Percentiles rank a stretch among this genome's conserved stretches.
Conservation (phyloP, 2,329 filamentous ascomycete species). For the Mariannaea sp. region DNA sequence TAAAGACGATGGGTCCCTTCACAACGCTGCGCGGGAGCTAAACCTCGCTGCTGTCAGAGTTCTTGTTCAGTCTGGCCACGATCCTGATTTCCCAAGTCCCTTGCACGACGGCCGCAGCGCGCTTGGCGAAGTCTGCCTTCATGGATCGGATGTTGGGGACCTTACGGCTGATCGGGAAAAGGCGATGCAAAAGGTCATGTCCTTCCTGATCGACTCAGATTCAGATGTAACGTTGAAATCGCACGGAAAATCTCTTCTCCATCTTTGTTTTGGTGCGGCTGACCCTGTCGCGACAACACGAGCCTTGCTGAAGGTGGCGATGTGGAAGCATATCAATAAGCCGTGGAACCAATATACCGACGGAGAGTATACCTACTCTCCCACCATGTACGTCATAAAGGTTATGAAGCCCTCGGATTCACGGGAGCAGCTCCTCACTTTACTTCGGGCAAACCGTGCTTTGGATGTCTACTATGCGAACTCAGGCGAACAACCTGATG, state of each 20-base stretch:
- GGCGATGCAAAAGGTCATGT: constrained; percentile 61
- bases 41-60: constrained; percentile 61
- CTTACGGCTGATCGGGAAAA: constrained; percentile 55
- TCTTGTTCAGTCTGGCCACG: constrained; percentile 63
- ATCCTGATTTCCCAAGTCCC: constrained; percentile 67
- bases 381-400: constrained; percentile 64
- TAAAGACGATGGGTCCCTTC: constrained; percentile 68
- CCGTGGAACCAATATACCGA: constrained; percentile 60
- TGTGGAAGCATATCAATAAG: constrained; percentile 69
- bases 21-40: constrained; percentile 65
- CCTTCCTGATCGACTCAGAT: constrained; percentile 59
- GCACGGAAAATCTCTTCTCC: constrained; percentile 62
- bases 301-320: constrained; percentile 63
- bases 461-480: constrained; percentile 60
- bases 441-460: constrained; percentile 58
- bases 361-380: constrained; percentile 63
- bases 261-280: constrained; percentile 63
- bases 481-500: constrained; percentile 57
- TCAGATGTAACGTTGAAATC: constrained; percentile 61
- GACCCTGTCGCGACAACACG: constrained; percentile 61
- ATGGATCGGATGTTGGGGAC: constrained; percentile 53
- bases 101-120: constrained; percentile 66
- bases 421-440: constrained; percentile 49
- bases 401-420: constrained; percentile 48
- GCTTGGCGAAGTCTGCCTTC: constrained; percentile 66